Base-by-base conservation (phyloP, 208 protist genomes). In the Trypanosoma conorhini region DNA sequence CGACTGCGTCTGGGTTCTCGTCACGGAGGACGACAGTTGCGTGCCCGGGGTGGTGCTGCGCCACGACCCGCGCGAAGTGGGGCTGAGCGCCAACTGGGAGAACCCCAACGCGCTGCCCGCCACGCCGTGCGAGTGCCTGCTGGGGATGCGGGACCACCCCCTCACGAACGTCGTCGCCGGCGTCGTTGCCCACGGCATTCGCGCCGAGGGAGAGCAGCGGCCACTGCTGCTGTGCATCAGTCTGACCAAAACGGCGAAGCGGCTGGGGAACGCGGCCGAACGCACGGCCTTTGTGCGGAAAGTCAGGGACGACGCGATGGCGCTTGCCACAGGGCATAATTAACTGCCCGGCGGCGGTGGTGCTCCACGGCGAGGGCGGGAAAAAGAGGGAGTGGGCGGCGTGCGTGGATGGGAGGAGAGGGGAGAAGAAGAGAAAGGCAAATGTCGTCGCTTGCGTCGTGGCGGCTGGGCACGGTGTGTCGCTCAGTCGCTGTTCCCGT, bases 101-200 rank as follows among this genome's bases (percentile, higher is more conserved):
- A 58, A 51, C 28, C 72, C 44, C 35, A 72, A 26, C 30, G 55
- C 46, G 55, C 66, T 83, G 26, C 81, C 79, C 2, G 75, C 78
- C 1, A 56, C 83, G 21, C 81, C 90, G 30, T 79, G 86, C 28
- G 69, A 72, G 26, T 82, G 83, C 68, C 81, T 93, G 51, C 74
- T 96, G 0, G 90, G 90, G 9, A 33, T 91, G 62, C 85, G 90
- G 26, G 90, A 96, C 73, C 75, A 93, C 76, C 83, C 87, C 0
- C 82, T 96, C 8, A 96, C 90, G 38, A 87, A 89, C 62, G 59
- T 93, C 31, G 44, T 88, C 22, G 83, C 87, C 22, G 81, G 81
- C 68, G 79, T 79, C 42, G 33, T 92, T 30, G 83, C 82, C 4
- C 79, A 85, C 51, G 68, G 60, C 24, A 69, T 96, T 22, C 80